Evolutionary conservation across 805 yeast genomes (phyloP), one percentile per base, ranked within the genome.

Genomic region (Lipomyces yamadae): DNA sequence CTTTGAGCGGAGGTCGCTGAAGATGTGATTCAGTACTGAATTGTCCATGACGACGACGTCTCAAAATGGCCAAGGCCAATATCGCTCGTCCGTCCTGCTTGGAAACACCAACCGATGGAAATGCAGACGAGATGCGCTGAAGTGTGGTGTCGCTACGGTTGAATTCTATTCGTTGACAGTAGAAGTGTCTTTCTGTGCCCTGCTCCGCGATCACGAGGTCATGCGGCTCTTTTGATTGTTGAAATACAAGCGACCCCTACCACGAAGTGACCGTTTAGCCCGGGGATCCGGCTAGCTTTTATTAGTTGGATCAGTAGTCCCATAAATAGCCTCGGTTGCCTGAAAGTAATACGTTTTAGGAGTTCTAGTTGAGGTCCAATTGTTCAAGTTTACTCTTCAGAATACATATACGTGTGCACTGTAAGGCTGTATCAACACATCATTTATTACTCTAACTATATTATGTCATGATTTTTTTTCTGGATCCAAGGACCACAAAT

Each of bases 1-100:
- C 73, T 80, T 81, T 48, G 73, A 70, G 53, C 72, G 62, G 58
- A 86, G 76, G 57, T 86, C 87, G 61, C 76, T 75, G 73, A 86
- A 84, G 60, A 86, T 86, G 72, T 83, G 85, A 66, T 80, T 82
- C 65, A 86, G 73, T 24, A 84, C 84, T 50, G 82, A 79, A n/a
- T 82, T 85, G 67, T 84, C 86, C 37, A 81, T 81, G n/a, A 58
- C 34, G 57, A 60, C 61, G 57, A 60, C 61, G 45, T 42, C 48
- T 42, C 48, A 42, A 42, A 24, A 42, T 13, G 29, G 58, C 58
- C 58, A 33, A 35, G 34, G 55, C 34, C 55, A 52, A 52, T 52
- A 11, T 42, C 48, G 48, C 24, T 42, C 48, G 48, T 42, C 18
- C 48, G 52, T 24, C 60, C 32, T 56, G 11, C 48, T 13, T 15